These are phyloP conservation scores for Luffa aegyptiaca DNA, from an alignment of 306 rosid species.

Conservation along the genomic window DNA sequence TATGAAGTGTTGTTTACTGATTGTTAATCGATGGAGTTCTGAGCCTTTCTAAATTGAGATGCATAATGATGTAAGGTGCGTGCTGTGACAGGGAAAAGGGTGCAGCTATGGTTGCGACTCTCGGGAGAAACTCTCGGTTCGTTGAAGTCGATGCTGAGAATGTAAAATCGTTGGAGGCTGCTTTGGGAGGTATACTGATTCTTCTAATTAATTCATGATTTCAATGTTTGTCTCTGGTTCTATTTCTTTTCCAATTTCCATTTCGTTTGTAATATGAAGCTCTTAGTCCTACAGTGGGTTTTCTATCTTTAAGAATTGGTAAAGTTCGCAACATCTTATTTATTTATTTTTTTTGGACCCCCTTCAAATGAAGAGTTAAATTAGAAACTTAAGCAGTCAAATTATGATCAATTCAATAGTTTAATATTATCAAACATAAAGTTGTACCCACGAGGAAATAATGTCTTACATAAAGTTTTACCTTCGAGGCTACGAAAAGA, in stretches of 20 bases:
- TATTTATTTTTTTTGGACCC: background rate
- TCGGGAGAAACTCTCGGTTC: slow-evolving; percentile 52
- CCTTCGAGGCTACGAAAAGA: background rate
- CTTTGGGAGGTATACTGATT: slow-evolving; percentile 39
- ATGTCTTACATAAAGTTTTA: background rate
- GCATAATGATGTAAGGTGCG: background rate
- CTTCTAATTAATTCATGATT: background rate
- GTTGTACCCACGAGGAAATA: background rate
- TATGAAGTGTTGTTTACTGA: background rate
- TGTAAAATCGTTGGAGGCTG: slow-evolving; percentile 41
- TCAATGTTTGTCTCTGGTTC: background rate
- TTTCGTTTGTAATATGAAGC: background rate
- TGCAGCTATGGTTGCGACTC: slow-evolving; percentile 45
- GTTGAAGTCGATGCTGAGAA: slow-evolving; percentile 47
- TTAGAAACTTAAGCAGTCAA: background rate
- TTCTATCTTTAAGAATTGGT: background rate
- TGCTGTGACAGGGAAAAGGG: slow-evolving; percentile 55
- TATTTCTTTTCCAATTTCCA: background rate
- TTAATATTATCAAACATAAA: background rate
- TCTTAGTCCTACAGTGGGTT: background rate
- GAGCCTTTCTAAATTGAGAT: background rate
- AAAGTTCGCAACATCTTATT: background rate
- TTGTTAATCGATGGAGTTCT: background rate
- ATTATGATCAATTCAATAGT: background rate
- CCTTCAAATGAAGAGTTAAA: background rate